phyloP scores from a whole-genome alignment of 345 rosid genomes.

The Eucalyptus viminalis region DNA sequence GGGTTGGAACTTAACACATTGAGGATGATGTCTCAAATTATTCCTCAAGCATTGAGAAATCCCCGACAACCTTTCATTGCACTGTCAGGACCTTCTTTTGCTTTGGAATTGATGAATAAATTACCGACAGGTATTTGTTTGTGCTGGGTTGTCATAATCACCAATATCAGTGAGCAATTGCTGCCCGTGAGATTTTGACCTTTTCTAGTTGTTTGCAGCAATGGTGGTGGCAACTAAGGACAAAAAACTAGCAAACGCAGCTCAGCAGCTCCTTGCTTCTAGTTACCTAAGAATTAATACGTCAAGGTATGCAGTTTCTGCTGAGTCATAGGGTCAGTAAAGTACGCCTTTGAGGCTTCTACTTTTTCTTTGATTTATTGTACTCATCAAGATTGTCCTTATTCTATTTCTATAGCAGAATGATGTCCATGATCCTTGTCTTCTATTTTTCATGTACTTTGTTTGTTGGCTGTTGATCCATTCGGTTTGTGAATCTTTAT shows the following conservation, averaged over 20 bases:
- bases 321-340: neutral
- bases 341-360: neutral
- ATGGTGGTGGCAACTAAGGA: slow-evolving; percentile 95
- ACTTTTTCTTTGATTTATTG: neutral
- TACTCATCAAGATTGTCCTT: neutral
- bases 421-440: neutral
- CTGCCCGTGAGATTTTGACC: neutral
- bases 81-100: slow-evolving; percentile 88
- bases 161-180: neutral
- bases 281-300: slow-evolving; percentile 77
- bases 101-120: slow-evolving; percentile 76
- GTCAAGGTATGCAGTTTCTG: slow-evolving; percentile 41
- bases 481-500: neutral
- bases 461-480: neutral
- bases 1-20: slow-evolving; percentile 83
- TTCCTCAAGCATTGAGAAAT: slow-evolving; percentile 57
- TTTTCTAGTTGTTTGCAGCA: slow-evolving; percentile 25
- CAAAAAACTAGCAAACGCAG: slow-evolving; percentile 59
- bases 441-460: neutral
- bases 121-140: slow-evolving; percentile 62
- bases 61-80: slow-evolving; percentile 86
- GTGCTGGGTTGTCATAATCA: neutral
- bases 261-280: slow-evolving; percentile 84
- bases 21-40: slow-evolving; percentile 94
- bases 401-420: neutral